Percentiles rank a stretch among this genome's conserved stretches.
These are phyloP conservation scores for Pichia pseudocactophila DNA, from an alignment of 805 yeast species.

Conservation along the genomic window DNA sequence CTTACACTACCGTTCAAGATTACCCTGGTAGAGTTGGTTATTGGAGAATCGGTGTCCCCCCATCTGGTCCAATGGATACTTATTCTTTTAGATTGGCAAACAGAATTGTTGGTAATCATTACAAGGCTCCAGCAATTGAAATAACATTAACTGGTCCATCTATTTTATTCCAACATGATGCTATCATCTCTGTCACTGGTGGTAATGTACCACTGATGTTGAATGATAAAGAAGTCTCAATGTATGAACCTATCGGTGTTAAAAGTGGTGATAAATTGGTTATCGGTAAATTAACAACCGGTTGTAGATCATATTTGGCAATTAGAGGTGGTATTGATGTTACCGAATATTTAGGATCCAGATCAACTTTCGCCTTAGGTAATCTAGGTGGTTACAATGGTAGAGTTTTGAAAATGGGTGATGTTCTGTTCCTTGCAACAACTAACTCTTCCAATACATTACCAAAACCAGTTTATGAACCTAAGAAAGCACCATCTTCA, in stretches of 20 bases:
- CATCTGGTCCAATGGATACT: conserved; percentile 97
- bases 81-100: conserved; percentile 87
- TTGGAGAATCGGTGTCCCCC: conserved; percentile 95
- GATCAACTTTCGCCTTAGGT: conserved; percentile 93
- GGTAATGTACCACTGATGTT: conserved; percentile 64
- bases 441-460: conserved; percentile 55
- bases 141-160: conserved; percentile 84
- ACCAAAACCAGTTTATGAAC: conserved; percentile 65
- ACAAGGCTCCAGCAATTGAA: conserved; percentile 82
- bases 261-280: conserved; percentile 67
- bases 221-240: conserved; percentile 46
- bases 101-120: conserved; percentile 80
- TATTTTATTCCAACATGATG: conserved; percentile 70
- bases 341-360: conserved; percentile 88
- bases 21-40: conserved; percentile 83
- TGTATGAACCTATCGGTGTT: conserved; percentile 67
- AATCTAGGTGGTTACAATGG: conserved; percentile 93
- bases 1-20: conserved; percentile 94
- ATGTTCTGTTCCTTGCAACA: conserved; percentile 81
- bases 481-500: conserved; percentile 45
- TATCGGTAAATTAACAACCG: conserved; percentile 74
- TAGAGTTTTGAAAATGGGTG: conserved; percentile 84
- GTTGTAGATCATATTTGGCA: conserved; percentile 86
- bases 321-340: conserved; percentile 92
- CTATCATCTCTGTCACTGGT: conserved; percentile 79